Percentiles rank a stretch among this genome's conserved stretches.
Conservation (phyloP, 306 rosid species). For the Sicyos baderoa region DNA sequence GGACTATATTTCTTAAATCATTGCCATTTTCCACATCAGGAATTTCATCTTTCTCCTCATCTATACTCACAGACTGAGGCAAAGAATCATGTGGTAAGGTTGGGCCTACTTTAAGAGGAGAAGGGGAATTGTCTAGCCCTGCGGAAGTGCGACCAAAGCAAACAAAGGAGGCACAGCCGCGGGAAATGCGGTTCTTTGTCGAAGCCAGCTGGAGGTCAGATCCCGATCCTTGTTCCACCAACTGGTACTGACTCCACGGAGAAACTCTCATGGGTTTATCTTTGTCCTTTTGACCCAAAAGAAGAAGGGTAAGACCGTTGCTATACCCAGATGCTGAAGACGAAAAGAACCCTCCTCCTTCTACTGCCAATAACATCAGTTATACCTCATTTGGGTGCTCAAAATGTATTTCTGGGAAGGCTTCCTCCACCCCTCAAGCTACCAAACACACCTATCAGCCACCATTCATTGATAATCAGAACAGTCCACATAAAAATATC, state of each 20-base stretch:
- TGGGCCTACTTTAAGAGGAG: constrained; percentile 91
- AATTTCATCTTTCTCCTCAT: constrained; percentile 39
- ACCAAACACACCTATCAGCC: constrained; percentile 34
- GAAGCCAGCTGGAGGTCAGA: constrained; percentile 97
- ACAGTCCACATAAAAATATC: background rate
- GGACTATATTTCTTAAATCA: constrained; percentile 37
- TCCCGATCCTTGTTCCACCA: constrained; percentile 89
- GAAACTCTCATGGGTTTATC: constrained; percentile 98
- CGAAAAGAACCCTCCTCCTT: constrained; percentile 99
- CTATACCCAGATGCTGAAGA: constrained; percentile 97
- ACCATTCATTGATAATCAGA: constrained; percentile 18
- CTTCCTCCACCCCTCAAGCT: constrained; percentile 26
- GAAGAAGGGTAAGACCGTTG: constrained; percentile 90
- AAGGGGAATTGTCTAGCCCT: constrained; percentile 57
- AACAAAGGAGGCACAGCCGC: constrained; percentile 87
- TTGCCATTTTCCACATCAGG: constrained; percentile 30
- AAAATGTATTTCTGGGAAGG: constrained; percentile 28
- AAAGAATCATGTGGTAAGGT: constrained; percentile 69
- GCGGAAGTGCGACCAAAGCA: constrained; percentile 99
- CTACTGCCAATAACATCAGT: constrained; percentile 99
- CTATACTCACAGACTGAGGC: constrained; percentile 42
- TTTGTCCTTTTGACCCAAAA: constrained; percentile 83
- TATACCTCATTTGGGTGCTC: constrained; percentile 78
- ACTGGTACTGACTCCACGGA: constrained; percentile 98
- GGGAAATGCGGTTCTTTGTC: constrained; percentile 64